Base-by-base conservation (phyloP, 2,329 filamentous ascomycete species). In the Scedosporium dehoogii region DNA sequence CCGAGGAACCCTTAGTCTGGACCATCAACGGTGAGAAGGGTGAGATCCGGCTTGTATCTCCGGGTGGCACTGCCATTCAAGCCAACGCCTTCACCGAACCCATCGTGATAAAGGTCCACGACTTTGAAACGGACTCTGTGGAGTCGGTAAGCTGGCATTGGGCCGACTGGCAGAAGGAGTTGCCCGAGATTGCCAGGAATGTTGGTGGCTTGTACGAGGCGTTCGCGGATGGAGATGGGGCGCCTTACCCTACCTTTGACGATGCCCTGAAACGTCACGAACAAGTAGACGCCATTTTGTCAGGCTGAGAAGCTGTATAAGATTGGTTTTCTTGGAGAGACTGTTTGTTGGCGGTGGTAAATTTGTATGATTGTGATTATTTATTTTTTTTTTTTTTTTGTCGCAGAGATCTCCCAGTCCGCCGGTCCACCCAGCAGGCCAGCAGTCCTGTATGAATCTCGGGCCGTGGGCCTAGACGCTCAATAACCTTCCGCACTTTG, bases 11-110 rank as follows among this genome's bases (percentile, higher is more conserved):
- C 1, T 67, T 82, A 0, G 69, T 76, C 0, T 85, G 82, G 79
- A 75, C 73, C 6, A 76, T 86, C 46, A 73, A 78, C 55, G 81
- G 83, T 21, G 77, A 80, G 60, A 78, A 76, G 64, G 81, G 80
- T 0, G 80, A 84, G 69, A 72, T 83, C 3, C 70, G 76, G 14
- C 66, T 82, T 0, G 71, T 70, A 0, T 69, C 73, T 0, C 63
- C 65, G 4, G 69, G 66, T 0, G 72, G 73, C 0, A 65, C 70
- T 0, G 33, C 65, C 0, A 63, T 74, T 6, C 51, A 55, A 16
- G 51, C 51, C 18, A 23, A 55, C 23, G 51, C 51, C 5, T 55
- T 23, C 23, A 16, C 9, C 1, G 21, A 14, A 23, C 51, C 51
- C 2, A 12, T 55, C 6, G 18, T 5, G 4, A 23, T 55, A 9